Evolutionary conservation across 2,329 filamentous ascomycete genomes (phyloP).

Genomic region (Apiospora saccharicola): DNA sequence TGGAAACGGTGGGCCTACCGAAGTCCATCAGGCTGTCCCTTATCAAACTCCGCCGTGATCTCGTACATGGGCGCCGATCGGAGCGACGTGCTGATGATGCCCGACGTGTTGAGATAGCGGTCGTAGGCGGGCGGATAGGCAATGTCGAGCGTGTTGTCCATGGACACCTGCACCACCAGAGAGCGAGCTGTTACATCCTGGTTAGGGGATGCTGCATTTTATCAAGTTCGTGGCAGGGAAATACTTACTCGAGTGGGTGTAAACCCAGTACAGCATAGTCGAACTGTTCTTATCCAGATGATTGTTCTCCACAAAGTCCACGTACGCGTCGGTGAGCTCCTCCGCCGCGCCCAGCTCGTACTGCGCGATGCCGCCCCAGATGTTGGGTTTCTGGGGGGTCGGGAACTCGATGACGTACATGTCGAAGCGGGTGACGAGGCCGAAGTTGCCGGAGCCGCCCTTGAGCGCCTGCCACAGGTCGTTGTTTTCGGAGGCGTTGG

Average conservation of each 20-base stretch:
- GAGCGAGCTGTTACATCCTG: not conserved
- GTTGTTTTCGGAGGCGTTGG: conserved; percentile 42
- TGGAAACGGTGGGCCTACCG: not conserved
- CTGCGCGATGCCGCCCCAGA: conserved; percentile 33
- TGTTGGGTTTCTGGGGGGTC: conserved; percentile 3
- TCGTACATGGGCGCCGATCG: conserved; percentile 39
- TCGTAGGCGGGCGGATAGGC: not conserved
- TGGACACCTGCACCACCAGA: not conserved
- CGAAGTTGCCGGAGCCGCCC: conserved; percentile 55
- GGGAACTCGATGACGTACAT: conserved; percentile 30
- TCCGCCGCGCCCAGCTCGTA: conserved; percentile 25
- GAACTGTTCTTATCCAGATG: conserved; percentile 29
- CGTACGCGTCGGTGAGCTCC: conserved; percentile 30
- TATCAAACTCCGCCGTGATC: conserved; percentile 41
- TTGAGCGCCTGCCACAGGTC: conserved; percentile 54
- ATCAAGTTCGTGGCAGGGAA: not conserved
- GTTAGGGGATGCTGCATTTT: not conserved
- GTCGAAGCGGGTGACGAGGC: conserved; percentile 45
- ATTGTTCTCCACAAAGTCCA: conserved; percentile 31
- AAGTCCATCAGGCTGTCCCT: conserved; percentile 40
- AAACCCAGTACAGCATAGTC: conserved; percentile 30
- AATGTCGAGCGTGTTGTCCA: conserved; percentile 9
- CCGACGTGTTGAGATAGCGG: conserved; percentile 29
- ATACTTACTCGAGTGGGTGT: conserved; percentile 10
- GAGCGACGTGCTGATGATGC: conserved; percentile 37